phyloP scores from a whole-genome alignment of 176 grass and related monocot genomes.

The Bolboschoenus planiculmis region DNA sequence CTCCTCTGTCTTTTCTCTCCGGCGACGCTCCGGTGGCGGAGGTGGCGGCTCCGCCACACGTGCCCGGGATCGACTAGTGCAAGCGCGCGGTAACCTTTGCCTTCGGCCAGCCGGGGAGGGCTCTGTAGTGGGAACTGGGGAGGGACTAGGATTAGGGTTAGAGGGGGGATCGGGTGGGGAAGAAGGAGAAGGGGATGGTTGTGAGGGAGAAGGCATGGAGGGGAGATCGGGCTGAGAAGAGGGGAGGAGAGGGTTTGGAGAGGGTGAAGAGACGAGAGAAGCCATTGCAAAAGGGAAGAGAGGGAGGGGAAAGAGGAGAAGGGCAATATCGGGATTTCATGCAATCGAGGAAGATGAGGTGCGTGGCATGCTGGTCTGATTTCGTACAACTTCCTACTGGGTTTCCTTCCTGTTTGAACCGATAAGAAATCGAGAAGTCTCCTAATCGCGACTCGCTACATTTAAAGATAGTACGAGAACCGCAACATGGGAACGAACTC shows the following conservation, averaged over 20 bases:
- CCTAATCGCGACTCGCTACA: not conserved
- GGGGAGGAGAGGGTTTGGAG: slow-evolving; percentile 12
- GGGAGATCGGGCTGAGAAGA: slow-evolving; percentile 31
- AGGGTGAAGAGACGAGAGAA: slow-evolving; percentile 25
- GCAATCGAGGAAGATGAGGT: not conserved
- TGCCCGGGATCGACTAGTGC: slow-evolving; percentile 39
- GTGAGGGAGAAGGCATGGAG: slow-evolving; percentile 28
- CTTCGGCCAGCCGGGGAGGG: slow-evolving; percentile 12
- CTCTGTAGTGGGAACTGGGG: slow-evolving; percentile 1
- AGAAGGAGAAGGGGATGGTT: slow-evolving; percentile 27
- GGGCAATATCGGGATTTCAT: slow-evolving; percentile 35
- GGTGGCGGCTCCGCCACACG: slow-evolving; percentile 28
- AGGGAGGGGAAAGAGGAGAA: slow-evolving; percentile 28
- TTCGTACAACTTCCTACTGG: not conserved
- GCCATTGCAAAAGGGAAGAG: slow-evolving; percentile 16
- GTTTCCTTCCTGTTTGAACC: not conserved
- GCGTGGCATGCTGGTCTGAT: not conserved
- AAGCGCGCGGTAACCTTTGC: slow-evolving; percentile 70
- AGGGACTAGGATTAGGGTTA: slow-evolving; percentile 10
- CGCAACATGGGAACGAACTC: not conserved
- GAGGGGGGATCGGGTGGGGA: slow-evolving; percentile 12
- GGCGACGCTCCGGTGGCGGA: slow-evolving; percentile 41
- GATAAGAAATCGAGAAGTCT: too few relatives aligned
- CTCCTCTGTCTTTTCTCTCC: slow-evolving; percentile 28
- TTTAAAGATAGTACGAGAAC: not conserved